phyloP scores from a whole-genome alignment of 805 yeast genomes.

The Candida ficus region DNA sequence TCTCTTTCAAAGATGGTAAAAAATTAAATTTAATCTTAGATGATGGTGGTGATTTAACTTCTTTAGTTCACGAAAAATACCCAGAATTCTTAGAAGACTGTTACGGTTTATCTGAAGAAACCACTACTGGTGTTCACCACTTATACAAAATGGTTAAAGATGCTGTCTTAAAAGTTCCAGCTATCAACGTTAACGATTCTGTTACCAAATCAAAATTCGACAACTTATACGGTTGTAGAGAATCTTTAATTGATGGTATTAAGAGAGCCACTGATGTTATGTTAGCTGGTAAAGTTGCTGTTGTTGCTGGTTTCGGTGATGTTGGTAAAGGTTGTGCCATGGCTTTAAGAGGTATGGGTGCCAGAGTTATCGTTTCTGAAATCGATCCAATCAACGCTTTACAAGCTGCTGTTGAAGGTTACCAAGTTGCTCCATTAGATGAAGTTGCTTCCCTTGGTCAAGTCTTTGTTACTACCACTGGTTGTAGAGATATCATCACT shows the following conservation, averaged over 20 bases:
- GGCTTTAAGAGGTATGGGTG: conserved; percentile 99
- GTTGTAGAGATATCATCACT: conserved; percentile 97
- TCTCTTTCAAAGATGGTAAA: conserved; percentile 93
- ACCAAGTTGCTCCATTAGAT: conserved; percentile 92
- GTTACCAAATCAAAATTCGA: conserved; percentile 99
- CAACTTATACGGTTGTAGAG: conserved; percentile 99
- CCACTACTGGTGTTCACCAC: conserved; percentile 99
- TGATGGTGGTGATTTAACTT: conserved; percentile 98
- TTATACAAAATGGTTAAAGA: conserved; percentile 93
- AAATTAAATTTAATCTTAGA: conserved; percentile 95
- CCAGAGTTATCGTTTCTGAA: conserved; percentile 96
- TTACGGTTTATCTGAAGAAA: conserved; percentile 96
- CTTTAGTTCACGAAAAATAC: conserved; percentile 94
- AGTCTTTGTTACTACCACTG: conserved; percentile 98
- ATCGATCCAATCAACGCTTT: conserved; percentile 98
- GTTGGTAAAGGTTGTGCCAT: conserved; percentile 99
- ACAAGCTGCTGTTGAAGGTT: conserved; percentile 99
- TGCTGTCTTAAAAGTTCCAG: conserved; percentile 90
- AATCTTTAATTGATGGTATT: conserved; percentile 96
- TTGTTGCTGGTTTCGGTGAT: conserved; percentile 99
- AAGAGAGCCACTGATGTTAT: conserved; percentile 99
- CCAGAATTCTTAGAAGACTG: conserved; percentile 96
- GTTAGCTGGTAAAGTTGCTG: conserved; percentile 99
- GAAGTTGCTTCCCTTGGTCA: conserved; percentile 92
- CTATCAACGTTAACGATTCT: conserved; percentile 97